These are phyloP conservation scores for Meyerozyma guilliermondii DNA, from an alignment of 1,139 yeast species.

Conservation along the genomic window DNA sequence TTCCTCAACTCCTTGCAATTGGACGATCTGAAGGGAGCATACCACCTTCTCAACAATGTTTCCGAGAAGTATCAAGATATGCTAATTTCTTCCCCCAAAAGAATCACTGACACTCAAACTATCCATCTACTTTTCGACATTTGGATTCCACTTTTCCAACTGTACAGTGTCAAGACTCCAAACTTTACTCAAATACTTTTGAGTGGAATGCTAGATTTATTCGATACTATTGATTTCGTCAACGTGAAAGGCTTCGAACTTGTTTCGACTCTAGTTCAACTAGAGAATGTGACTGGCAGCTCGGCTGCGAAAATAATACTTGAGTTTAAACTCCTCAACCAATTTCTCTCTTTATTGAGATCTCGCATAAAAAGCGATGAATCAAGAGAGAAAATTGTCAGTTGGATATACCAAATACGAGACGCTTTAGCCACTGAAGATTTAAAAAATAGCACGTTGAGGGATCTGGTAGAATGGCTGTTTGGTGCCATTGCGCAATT, in stretches of 20 bases:
- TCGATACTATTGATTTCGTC: neutral
- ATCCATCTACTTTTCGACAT: neutral
- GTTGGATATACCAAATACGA: neutral
- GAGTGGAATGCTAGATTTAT: neutral
- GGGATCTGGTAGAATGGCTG: constrained; percentile 21
- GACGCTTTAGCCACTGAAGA: neutral
- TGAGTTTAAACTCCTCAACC: neutral
- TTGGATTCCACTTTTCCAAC: neutral
- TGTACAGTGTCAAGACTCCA: neutral
- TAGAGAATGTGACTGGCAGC: neutral
- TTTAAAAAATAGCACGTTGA: neutral
- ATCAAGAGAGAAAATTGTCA: neutral
- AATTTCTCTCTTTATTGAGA: neutral
- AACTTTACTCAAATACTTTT: neutral
- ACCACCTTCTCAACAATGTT: neutral
- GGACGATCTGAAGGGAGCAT: neutral
- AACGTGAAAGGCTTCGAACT: neutral
- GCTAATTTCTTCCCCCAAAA: neutral
- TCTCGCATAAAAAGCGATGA: neutral
- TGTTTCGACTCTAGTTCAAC: neutral
- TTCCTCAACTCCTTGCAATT: constrained; percentile 4
- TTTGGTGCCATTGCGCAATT: constrained; percentile 14
- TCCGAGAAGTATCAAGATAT: neutral
- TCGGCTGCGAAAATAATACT: neutral
- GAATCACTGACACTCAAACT: neutral